A percentile compares a stretch with the other conserved stretches of the same genome.
These are phyloP conservation scores for Trichoderma gamsii DNA, from an alignment of 495 filamentous ascomycete genomes.

Conservation along the genomic window DNA sequence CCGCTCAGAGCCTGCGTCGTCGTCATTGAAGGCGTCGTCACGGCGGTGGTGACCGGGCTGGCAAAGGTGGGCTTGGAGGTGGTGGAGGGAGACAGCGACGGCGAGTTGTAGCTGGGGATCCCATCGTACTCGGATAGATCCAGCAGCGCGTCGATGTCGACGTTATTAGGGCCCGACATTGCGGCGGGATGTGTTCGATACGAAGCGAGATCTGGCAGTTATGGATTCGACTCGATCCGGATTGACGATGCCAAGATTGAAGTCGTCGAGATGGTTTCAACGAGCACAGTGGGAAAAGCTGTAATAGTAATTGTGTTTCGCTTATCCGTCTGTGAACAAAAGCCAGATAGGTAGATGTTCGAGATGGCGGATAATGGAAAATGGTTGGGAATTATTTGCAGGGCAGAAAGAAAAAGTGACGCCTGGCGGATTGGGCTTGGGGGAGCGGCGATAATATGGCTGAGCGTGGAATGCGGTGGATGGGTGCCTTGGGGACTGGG, in stretches of 20 bases:
- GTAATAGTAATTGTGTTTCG: not conserved
- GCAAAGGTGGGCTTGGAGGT: slow-evolving; percentile 33
- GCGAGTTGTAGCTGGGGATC: slow-evolving; percentile 35
- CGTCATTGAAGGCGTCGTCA: slow-evolving; percentile 32
- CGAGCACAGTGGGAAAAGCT: not conserved
- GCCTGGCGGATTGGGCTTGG: not conserved
- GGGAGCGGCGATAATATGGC: slow-evolving; percentile 9
- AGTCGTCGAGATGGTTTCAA: not conserved
- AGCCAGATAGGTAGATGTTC: not conserved
- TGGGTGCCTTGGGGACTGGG: not conserved
- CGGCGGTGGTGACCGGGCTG: slow-evolving; percentile 31
- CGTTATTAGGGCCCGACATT: slow-evolving; percentile 23
- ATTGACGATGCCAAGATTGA: too few species aligned
- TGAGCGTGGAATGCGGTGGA: not conserved
- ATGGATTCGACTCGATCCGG: not conserved
- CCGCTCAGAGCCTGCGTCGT: slow-evolving; percentile 55
- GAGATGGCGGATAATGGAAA: not conserved
- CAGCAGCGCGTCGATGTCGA: slow-evolving; percentile 37
- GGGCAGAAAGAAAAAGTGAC: not conserved
- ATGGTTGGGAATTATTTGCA: not conserved
- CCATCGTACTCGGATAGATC: slow-evolving; percentile 45
- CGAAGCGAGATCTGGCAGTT: not conserved
- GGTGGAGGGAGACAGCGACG: slow-evolving; percentile 40
- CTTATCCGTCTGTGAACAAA: not conserved
- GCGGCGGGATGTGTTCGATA: not conserved